These are phyloP conservation scores for Lasiosphaeriaceae sp. DNA, from an alignment of 495 filamentous ascomycete species.

Conservation along the genomic window DNA sequence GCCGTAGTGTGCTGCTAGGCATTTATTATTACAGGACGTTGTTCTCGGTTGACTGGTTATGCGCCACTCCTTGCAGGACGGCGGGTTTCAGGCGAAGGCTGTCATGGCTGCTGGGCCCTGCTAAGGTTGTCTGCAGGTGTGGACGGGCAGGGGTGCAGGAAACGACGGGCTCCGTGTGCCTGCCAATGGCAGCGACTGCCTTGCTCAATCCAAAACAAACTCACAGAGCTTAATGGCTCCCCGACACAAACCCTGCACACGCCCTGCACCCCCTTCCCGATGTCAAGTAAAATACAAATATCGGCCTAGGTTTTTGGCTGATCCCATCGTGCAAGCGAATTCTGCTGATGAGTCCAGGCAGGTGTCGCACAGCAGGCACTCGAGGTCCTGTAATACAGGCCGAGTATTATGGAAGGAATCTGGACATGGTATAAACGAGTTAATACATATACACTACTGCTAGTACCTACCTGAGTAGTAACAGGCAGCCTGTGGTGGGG, in stretches of 20 bases:
- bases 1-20: too few species aligned
- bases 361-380: too few species aligned
- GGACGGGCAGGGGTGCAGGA: slow-evolving; percentile 20
- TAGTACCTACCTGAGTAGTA: too few species aligned
- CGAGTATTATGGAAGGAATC: too few species aligned
- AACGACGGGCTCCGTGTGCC: slow-evolving; percentile 19
- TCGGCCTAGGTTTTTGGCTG: slow-evolving; percentile 6
- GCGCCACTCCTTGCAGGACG: neutral
- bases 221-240: slow-evolving; percentile 17
- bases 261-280: slow-evolving; percentile 13
- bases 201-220: slow-evolving; percentile 31
- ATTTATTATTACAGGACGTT: neutral
- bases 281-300: slow-evolving; percentile 12
- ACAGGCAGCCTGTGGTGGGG: too few species aligned
- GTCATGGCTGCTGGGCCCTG: slow-evolving; percentile 19
- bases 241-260: too few species aligned
- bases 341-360: too few species aligned
- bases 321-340: slow-evolving; percentile 6
- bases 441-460: too few species aligned
- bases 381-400: too few species aligned
- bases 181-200: slow-evolving; percentile 18
- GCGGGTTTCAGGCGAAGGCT: slow-evolving; percentile 4
- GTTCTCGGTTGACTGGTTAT: neutral
- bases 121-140: slow-evolving; percentile 14
- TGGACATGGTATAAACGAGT: too few species aligned